Evolutionary conservation across 2,329 filamentous ascomycete species (phyloP).

Genomic region (Tricladium varicosporioides): DNA sequence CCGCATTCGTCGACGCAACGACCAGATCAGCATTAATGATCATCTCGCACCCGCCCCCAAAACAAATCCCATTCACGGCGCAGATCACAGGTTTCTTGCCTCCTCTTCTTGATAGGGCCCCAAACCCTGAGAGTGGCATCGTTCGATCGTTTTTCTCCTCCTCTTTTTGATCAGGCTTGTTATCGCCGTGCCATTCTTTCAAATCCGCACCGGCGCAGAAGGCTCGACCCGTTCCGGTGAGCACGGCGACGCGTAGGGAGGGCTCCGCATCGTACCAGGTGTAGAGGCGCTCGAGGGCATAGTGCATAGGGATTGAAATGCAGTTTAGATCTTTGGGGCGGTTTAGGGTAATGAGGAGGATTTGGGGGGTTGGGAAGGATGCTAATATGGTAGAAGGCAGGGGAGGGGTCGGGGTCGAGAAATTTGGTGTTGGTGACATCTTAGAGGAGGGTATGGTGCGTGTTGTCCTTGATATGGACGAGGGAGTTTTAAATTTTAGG

Average conservation of each 20-base stretch:
- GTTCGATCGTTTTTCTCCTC: not conserved
- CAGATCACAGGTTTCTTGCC: constrained; percentile 75
- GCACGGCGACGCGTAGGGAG: constrained; percentile 53
- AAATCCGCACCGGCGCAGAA: constrained; percentile 70
- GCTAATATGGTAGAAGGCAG: constrained; percentile 28
- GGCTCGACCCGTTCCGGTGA: constrained; percentile 61
- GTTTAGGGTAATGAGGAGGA: constrained; percentile 60
- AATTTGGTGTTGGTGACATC: too few relatives aligned
- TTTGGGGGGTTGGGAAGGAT: constrained; percentile 51
- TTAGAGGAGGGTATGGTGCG: too few relatives aligned
- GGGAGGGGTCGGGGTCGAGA: constrained; percentile 22
- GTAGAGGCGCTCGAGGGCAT: constrained; percentile 49
- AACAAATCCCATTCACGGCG: constrained; percentile 72
- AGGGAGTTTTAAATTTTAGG: too few relatives aligned
- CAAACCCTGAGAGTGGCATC: constrained; percentile 53
- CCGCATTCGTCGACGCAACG: constrained; percentile 55
- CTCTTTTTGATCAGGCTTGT: constrained; percentile 6
- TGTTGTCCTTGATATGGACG: too few relatives aligned
- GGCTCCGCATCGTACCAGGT: constrained; percentile 63
- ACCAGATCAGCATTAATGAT: constrained; percentile 71
- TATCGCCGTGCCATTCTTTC: constrained; percentile 59
- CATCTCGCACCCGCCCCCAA: constrained; percentile 78
- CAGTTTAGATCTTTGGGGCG: constrained; percentile 58
- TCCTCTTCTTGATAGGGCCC: constrained; percentile 60
- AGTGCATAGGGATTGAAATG: constrained; percentile 38